Base-by-base conservation (phyloP, 2,329 filamentous ascomycete genomes). In the Arthrobotrys megalospora region DNA sequence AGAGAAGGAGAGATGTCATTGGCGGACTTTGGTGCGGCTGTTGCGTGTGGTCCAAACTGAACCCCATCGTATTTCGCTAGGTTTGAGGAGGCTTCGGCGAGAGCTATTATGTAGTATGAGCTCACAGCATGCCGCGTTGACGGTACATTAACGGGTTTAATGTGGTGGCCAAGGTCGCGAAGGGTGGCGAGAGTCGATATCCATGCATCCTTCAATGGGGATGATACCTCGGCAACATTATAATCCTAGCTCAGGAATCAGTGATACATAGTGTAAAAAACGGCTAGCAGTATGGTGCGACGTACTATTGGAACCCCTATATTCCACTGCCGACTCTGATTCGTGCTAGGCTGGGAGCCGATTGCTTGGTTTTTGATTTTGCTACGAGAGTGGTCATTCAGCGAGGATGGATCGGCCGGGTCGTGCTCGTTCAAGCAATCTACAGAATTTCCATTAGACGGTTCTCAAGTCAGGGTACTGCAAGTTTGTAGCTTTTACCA, bases 41-140 rank as follows among this genome's bases (percentile, higher is more conserved):
- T 19, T 12, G 38, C 32, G 21, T 48, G 88, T 19, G 86, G 87
- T 0, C 96, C 96, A 84, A 97, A 99, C 10, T 96, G 91, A n/a
- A 98, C 90, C 19, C 96, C 96, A 82, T 99, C 96, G 84, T 97
- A 99, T 84, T 97, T 97, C 72, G 96, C 93, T 1, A 99, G 89
- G 82, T 99, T 99, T 14, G 95, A 98, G 0, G 93, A 93, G 2
- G 96, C 96, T 85, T 99, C 96, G 14, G 96, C 95, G 0, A 96
- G 93, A 0, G 96, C 96, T 70, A 99, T 90, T 71, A 99, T 89
- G 84, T 99, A 99, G 86, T 99, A 99, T 38, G 96, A 92, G 19
- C 94, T 93, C 0, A 99, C 89, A 0, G 96, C 95, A 81, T 93
- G 91, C 79, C 90, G 91, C 0, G 95, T 99, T 0, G 91, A 90